Base-by-base conservation (phyloP, 1,139 yeast genomes). In the Taphrina betulina region DNA sequence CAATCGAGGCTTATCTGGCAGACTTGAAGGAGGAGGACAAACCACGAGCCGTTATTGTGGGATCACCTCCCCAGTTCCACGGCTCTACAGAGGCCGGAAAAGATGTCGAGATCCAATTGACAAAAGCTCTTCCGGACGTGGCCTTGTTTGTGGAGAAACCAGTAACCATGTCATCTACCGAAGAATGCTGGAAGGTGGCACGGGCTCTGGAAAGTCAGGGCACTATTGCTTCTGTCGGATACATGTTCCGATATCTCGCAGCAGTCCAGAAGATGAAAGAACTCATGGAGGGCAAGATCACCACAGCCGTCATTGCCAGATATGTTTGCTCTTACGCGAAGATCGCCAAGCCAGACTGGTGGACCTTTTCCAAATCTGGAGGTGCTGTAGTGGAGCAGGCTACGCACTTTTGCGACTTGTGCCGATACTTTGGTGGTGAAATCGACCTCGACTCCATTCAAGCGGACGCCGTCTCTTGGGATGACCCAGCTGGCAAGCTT, bases 341-440 rank as follows among this genome's bases (percentile, higher is more conserved):
- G 24, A 59, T 57, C 28, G 50, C 57, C 34, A 63, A 63, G 54
- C 57, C 57, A 14, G 53, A 51, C 33, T 62, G 65, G 65, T 63
- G 64, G 64, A 58, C 61, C 26, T 63, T 61, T 35, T 58, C 63
- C 17, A 55, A 60, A 44, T 59, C 62, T 28, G 64, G 65, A 12
- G 65, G 65, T 2, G 65, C 65, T 4, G 59, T 63, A 22, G 60
- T 62, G 12, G 65, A 63, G 40, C 65, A 63, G 40, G 64, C 58
- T 19, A 63, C 65, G 10, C 65, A 63, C 59, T 62, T 62, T 43
- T 60, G 63, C 33, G 64, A 62, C 37, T 52, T 63, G 34, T 48
- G 53, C 22, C 52, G 64, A 14, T 60, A 57, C 58, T 45, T 62
- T 29, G 65, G 61, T n/a, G 65, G 65, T 3, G 65, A 63, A 14